Conservation (phyloP, 139 green algal genomes). For the Asterochloris sp. region DNA sequence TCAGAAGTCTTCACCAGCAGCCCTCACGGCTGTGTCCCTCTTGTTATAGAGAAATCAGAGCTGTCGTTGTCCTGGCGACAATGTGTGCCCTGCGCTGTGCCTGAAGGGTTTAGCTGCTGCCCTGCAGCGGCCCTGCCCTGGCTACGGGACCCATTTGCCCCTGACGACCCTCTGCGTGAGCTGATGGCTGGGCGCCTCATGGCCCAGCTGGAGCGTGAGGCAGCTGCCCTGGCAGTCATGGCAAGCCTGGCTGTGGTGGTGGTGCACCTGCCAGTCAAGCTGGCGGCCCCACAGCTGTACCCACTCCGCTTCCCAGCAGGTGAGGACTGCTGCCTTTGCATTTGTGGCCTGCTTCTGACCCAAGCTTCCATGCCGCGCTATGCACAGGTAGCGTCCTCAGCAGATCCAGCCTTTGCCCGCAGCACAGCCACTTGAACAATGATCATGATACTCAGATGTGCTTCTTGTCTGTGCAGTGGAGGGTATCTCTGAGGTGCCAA, state of each 20-base stretch:
- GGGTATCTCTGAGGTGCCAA: conserved; percentile 7
- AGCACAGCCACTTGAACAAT: background rate
- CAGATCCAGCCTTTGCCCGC: background rate
- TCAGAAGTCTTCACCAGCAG: background rate
- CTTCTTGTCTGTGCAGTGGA: background rate
- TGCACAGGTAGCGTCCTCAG: background rate
- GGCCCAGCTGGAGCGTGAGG: conserved; percentile 6
- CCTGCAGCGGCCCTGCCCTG: conserved; percentile 18
- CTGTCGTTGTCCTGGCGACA: too few species aligned
- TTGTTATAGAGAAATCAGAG: too few species aligned
- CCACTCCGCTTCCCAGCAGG: background rate
- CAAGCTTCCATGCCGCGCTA: background rate
- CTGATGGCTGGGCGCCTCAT: background rate
- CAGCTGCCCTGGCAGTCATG: conserved; percentile 7
- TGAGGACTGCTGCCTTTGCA: background rate
- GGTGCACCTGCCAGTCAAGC: conserved; percentile 17
- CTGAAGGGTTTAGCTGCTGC: background rate
- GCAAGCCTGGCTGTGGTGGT: conserved; percentile 16
- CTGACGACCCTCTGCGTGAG: conserved; percentile 17
- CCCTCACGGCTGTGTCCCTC: too few species aligned
- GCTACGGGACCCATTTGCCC: conserved; percentile 13
- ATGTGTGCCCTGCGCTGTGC: background rate
- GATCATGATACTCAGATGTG: too few species aligned
- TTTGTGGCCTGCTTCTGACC: too few species aligned
- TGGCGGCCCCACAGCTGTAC: conserved; percentile 11